These are phyloP conservation scores for Tilletia indica DNA, from an alignment of 1,284 basidiomycete species.

Conservation along the genomic window DNA sequence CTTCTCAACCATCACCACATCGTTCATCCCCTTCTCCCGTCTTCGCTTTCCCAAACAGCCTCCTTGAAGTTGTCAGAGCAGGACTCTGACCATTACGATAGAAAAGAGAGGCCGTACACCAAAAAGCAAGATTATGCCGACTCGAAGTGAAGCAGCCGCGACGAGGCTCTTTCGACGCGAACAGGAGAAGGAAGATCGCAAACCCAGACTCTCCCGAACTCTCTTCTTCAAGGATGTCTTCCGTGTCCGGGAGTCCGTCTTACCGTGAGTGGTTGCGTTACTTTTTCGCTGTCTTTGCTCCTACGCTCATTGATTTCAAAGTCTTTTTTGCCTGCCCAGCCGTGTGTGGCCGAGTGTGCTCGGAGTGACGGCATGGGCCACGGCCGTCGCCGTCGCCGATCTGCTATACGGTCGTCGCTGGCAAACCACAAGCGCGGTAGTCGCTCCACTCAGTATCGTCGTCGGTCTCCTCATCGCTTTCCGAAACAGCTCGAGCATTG, in stretches of 20 bases:
- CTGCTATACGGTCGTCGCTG: slow-evolving; percentile 63
- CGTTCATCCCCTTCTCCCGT: too few relatives aligned
- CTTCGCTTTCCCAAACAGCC: not conserved
- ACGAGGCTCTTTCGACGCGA: not conserved
- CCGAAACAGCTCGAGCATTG: slow-evolving; percentile 56
- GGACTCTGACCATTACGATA: too few relatives aligned
- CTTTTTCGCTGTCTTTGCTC: too few relatives aligned
- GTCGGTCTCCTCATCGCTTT: slow-evolving; percentile 62
- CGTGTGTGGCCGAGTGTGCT: slow-evolving; percentile 66
- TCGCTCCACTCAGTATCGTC: slow-evolving; percentile 82
- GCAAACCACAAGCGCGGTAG: slow-evolving; percentile 69
- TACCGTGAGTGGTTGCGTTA: not conserved
- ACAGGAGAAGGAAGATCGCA: slow-evolving; percentile 15
- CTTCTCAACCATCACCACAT: too few relatives aligned
- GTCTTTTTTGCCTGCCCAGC: slow-evolving; percentile 58
- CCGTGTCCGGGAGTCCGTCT: not conserved
- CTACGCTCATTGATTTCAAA: not conserved
- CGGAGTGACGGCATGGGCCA: slow-evolving; percentile 74
- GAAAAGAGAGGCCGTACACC: too few relatives aligned
- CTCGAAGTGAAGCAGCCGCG: not conserved
- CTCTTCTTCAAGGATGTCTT: slow-evolving; percentile 14
- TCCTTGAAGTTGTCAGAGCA: not conserved
- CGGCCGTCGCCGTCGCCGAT: slow-evolving; percentile 63
- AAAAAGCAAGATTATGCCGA: too few relatives aligned
- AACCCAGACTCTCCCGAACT: slow-evolving; percentile 8